Base-by-base conservation (phyloP, 192 early-diverging fungal genomes). In the Chytriomyces hyalinus region DNA sequence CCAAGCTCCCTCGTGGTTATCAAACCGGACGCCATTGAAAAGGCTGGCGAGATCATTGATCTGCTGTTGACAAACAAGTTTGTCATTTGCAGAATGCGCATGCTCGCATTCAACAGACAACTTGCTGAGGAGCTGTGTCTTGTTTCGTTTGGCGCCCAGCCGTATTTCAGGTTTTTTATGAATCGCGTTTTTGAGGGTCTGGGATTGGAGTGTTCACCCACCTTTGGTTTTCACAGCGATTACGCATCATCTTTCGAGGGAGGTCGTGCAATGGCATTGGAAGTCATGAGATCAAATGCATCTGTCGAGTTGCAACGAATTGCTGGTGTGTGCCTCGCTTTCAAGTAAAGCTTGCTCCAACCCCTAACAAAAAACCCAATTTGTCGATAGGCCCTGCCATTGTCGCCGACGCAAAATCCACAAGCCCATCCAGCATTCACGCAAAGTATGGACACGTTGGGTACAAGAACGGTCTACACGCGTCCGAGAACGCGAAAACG, bases 1-100 rank as follows among this genome's bases (percentile, higher is more conserved):
- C 8, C 6, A 67, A 90, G 88, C 44, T 50, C 84, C 5, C 64
- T 89, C 24, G 49, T 90, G 62, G 26, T 90, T 5, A 81, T 90
- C 49, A 83, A 86, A 47, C 87, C 83, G 10, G 28, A 76, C 26
- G 80, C 79, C 4, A 68, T 81, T 43, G 13, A 49, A 15, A 26
- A 71, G n/a, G 59, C 80, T 7, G 88, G 88, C 6, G 48, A 80
- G 15, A 84, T 90, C 43, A 62, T 90, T 22, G 83, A 87, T 59
- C 48, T 28, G 4, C 70, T 90, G 0, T 45, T 78, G 8, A 36
- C 64, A 24, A 45, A 84, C 44, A 70, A 81, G 44, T 88, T 86
- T 59, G 75, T 76, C 3, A 73, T 85, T 22, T 77, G 75, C 67
- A 75, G 76, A n/a, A 6, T 81, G 53, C 60, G 83, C 36, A 85